Evolutionary conservation across 1,284 basidiomycete genomes (phyloP), one percentile per base, ranked within the genome.

Genomic region (Leccinum pseudoinsigne): DNA sequence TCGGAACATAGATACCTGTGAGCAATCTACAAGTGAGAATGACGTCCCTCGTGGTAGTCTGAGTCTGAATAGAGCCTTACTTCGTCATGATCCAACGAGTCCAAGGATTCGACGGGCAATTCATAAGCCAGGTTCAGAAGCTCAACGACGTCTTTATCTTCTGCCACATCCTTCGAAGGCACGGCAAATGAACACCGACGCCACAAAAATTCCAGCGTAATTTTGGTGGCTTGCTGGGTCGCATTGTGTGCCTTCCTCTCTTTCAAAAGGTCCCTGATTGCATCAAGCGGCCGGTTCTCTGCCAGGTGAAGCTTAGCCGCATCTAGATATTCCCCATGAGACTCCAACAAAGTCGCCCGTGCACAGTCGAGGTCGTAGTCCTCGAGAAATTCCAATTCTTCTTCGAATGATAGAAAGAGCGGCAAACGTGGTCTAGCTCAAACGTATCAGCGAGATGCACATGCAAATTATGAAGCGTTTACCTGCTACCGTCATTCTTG

Each of bases 331-430:
- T 79, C 74, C 5, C 80, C 81, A 4, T 80, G 74, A 5, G 76
- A 71, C 56, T 82, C 78, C n/a, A 89, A 77, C 8, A 89, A 69
- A 0, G 72, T 70, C 0, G 82, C 83, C n/a, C 78, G 81, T 11
- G 83, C 81, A 14, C 81, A 67, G 62, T 86, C 82, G 5, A 90
- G 77, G 23, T 81, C 82, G 57, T 80, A 82, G 12, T 85, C 81
- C 61, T 86, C 82, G 55, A 86, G 79, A 64, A 86, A 90, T 51
- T 85, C 81, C 8, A 88, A 64, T 16, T 81, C 78, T 11, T 88
- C 84, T 23, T 89, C 83, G 0, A 26, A 3, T 31, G 31, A 31
- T 31, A 1, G 31, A 34, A 0, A 34, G 31, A 34, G 31, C 1
- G 31, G 31, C 31, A 0, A 34, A 34, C 0, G 31, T 34, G 31